These are phyloP conservation scores for Melampsora larici-populina DNA, from an alignment of 1,284 basidiomycete genomes.

Conservation along the genomic window DNA sequence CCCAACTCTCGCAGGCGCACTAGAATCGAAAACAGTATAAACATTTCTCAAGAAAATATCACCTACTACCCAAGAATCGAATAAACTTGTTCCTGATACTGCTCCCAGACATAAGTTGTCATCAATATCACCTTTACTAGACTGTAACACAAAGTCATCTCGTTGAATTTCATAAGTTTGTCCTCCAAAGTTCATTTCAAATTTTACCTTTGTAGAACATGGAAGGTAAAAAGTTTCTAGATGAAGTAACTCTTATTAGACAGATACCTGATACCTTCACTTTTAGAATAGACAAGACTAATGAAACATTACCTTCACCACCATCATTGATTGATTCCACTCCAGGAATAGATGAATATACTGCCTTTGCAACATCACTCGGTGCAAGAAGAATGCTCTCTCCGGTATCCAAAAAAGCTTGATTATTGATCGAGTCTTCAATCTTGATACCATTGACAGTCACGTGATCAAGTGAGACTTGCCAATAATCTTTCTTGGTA, in stretches of 20 bases:
- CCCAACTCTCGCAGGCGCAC: conserved; percentile 7
- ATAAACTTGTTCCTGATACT: conserved; percentile 10
- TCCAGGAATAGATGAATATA: conserved; percentile 23
- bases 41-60: conserved; percentile 29
- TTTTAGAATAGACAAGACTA: not conserved
- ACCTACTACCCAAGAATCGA: conserved; percentile 29
- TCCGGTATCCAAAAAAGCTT: conserved; percentile 30
- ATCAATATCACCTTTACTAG: conserved; percentile 4
- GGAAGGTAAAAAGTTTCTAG: conserved; percentile 27
- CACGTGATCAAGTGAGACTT: conserved; percentile 28
- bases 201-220: conserved; percentile 1
- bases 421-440: conserved; percentile 16
- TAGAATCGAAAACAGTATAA: conserved; percentile 28
- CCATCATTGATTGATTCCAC: not conserved
- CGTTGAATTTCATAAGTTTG: conserved; percentile 16
- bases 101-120: conserved; percentile 16
- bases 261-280: too few relatives aligned
- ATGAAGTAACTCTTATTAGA: not conserved
- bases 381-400: conserved; percentile 18
- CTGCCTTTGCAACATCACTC: not conserved
- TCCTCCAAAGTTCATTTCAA: conserved; percentile 19
- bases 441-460: conserved; percentile 9
- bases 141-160: conserved; percentile 22
- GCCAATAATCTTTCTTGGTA: conserved; percentile 11
- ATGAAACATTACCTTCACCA: conserved; percentile 13